Conservation (phyloP, 192 early-diverging fungal genomes). For the Entrophospora sp. region DNA sequence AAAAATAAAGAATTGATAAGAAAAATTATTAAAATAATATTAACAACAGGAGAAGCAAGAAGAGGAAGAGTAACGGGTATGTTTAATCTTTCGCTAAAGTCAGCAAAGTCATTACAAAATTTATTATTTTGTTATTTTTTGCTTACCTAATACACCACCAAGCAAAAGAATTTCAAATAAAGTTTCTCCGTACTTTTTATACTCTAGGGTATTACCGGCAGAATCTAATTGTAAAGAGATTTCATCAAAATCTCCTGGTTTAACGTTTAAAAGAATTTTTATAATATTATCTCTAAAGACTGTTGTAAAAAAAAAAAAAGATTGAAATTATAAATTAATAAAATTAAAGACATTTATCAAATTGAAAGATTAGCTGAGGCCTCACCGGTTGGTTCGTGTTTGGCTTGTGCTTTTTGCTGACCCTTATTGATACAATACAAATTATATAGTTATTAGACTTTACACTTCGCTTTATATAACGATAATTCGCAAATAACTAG, state of each 20-base stretch:
- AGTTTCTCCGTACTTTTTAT: conserved; percentile 90
- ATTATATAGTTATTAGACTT: too few species aligned
- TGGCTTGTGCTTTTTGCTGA: conserved; percentile 57
- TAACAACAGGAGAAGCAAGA: too few species aligned
- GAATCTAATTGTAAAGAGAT: conserved; percentile 69
- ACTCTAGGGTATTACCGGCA: conserved; percentile 81
- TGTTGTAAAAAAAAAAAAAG: conserved; percentile 15
- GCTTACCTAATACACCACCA: conserved; percentile 80
- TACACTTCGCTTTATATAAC: too few species aligned
- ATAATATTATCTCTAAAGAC: conserved; percentile 56
- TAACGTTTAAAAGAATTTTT: conserved; percentile 33
- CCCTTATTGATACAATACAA: too few species aligned
- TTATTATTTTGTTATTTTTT: background rate
- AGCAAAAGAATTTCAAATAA: conserved; percentile 91
- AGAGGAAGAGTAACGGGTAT: too few species aligned
- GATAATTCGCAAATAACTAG: too few species aligned
- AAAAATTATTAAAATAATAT: background rate
- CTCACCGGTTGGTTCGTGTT: conserved; percentile 55
- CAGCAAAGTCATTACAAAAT: background rate
- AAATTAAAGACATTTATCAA: too few species aligned
- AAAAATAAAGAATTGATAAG: background rate
- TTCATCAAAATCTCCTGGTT: conserved; percentile 60
- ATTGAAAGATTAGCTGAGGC: too few species aligned
- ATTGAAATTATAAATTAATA: too few species aligned
- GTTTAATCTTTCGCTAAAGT: too few species aligned